phyloP scores from a whole-genome alignment of 495 filamentous ascomycete species.

The Aspergillus biplanus region DNA sequence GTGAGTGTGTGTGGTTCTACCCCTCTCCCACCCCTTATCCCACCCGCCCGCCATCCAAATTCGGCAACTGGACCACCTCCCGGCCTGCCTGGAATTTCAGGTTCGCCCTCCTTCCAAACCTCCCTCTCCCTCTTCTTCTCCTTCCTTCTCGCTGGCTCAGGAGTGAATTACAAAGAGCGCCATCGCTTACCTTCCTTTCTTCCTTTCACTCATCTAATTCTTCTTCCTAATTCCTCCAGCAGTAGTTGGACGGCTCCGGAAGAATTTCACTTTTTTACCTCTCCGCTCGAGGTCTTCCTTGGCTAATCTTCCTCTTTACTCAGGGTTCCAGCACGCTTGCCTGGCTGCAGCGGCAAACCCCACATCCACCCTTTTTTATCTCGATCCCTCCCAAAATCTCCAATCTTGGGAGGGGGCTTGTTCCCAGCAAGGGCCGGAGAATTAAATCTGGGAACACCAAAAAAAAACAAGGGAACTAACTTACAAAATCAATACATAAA shows the following conservation, averaged over 20 bases:
- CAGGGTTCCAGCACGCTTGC: conserved; percentile 31
- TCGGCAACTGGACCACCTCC: conserved; percentile 15
- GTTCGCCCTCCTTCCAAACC: conserved; percentile 13
- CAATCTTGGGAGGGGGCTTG: conserved; percentile 18
- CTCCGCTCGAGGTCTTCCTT: conserved; percentile 17
- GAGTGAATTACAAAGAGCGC: not conserved
- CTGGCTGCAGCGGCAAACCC: conserved; percentile 57
- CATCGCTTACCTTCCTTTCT: not conserved
- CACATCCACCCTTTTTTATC: conserved; percentile 56
- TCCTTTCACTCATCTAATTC: conserved; percentile 9
- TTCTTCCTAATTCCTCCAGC: conserved; percentile 7
- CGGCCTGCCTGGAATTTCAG: conserved; percentile 22
- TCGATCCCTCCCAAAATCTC: conserved; percentile 21
- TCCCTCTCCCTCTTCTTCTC: not conserved
- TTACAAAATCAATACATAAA: conserved; percentile 3
- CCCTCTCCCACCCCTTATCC: not conserved
- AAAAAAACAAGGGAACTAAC: conserved; percentile 4
- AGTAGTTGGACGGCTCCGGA: not conserved
- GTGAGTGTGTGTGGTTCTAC: not conserved
- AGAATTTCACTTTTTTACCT: conserved; percentile 7
- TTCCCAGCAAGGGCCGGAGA: conserved; percentile 30
- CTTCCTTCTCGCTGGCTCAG: conserved; percentile 3
- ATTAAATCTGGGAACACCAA: conserved; percentile 7
- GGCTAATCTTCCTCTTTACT: conserved; percentile 26
- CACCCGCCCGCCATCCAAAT: conserved; percentile 7